Evolutionary conservation across 2,329 filamentous ascomycete species (phyloP).

Genomic region (Monosporascus cannonballus): DNA sequence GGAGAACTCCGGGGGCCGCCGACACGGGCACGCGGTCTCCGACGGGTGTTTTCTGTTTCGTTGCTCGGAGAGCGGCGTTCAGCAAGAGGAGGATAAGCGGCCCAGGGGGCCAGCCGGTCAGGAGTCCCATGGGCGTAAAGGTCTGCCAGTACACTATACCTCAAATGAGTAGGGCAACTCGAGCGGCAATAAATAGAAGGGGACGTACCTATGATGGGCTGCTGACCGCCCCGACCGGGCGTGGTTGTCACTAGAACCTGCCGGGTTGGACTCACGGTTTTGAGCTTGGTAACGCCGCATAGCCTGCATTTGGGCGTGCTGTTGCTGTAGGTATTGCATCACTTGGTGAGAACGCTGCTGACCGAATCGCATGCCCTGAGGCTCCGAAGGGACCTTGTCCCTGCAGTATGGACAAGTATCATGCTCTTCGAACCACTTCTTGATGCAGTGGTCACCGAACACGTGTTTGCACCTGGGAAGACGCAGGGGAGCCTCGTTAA

Average conservation of each 20-base stretch:
- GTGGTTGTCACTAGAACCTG: neutral
- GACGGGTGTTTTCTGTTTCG: constrained; percentile 22
- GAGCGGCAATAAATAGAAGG: neutral
- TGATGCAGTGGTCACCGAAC: constrained; percentile 59
- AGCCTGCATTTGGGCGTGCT: constrained; percentile 11
- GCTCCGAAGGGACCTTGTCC: constrained; percentile 51
- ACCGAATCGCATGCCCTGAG: constrained; percentile 3
- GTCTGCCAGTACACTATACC: neutral
- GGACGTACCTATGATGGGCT: neutral
- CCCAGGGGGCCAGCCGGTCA: neutral
- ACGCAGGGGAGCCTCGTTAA: constrained; percentile 49
- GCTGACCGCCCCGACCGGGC: neutral
- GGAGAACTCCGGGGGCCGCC: constrained; percentile 19
- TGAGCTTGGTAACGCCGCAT: neutral
- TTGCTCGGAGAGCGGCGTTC: constrained; percentile 23
- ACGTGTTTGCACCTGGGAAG: constrained; percentile 58
- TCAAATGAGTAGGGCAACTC: neutral
- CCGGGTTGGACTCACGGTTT: neutral
- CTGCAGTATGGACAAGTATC: constrained; percentile 61
- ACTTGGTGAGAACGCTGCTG: constrained; percentile 14
- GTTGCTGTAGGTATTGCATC: constrained; percentile 20
- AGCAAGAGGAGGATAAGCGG: neutral
- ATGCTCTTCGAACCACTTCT: constrained; percentile 58
- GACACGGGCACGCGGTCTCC: constrained; percentile 23
- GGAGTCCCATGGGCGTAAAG: neutral